Base-by-base conservation (phyloP, 2,329 filamentous ascomycete species). In the Hymenoscyphus fraxineus region DNA sequence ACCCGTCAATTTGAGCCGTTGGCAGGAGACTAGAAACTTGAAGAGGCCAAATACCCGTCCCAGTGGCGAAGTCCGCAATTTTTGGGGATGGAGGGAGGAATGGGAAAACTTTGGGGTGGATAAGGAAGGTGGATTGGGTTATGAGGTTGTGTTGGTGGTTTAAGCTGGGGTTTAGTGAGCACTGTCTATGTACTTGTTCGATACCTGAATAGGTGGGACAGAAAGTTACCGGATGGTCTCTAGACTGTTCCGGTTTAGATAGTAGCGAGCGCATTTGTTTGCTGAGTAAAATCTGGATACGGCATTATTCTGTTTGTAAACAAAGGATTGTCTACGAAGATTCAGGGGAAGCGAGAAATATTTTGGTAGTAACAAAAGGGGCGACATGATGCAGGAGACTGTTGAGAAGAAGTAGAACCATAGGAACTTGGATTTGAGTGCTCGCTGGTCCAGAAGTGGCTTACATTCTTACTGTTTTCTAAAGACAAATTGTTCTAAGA, bases 51-150 rank as follows among this genome's bases (percentile, higher is more conserved):
- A 59, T 59, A 41, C 32, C 57, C 13, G 57, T 59, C 2, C 57
- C 57, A 7, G 57, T 59, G 10, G 57, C 57, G 22, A 59, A 59
- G 38, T 59, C 57, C 12, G 38, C 57, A 19, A 59, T 59, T 15
- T 35, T 32, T 32, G 55, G 55, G 22, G 13, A 9, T 10, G 31
- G 27, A 41, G 22, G 1, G 19, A 59, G 22, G 22, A 39, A 6
- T n/a, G 16, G 16, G 10, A 58, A 2, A 12, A 40, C 27, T 35
- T 15, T 27, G 16, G 57, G 57, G 57, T 59, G 57, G 16, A 59
- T 1, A 6, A 59, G 38, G 35, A 39, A 39, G 7, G 9, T 40
- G 32, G 35, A 41, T 19, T 41, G 4, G 12, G 4, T 40, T 35
- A 44, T 39, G 38, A 59, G 15, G 13, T 27, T 41, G 13, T 59